Conservation (phyloP, 352 stramenopile genomes). For the Saprolegnia diclina region DNA sequence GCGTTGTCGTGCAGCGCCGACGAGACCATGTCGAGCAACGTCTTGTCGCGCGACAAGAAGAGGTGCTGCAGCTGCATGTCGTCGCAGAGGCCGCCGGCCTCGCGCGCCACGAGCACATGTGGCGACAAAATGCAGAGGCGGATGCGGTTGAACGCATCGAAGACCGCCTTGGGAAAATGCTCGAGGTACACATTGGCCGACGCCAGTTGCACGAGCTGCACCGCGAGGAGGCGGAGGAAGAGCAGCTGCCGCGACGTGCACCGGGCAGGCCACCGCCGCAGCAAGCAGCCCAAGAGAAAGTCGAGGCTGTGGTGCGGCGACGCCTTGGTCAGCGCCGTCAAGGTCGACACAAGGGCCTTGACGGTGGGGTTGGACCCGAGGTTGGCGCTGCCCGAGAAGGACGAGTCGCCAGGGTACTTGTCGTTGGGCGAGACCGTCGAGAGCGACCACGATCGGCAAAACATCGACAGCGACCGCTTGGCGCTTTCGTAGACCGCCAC, state of each 20-base stretch:
- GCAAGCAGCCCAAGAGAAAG: conserved; percentile 52
- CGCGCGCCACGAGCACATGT: conserved; percentile 68
- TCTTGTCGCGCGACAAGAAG: conserved; percentile 52
- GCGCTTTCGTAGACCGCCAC: conserved; percentile 3
- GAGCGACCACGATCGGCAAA: conserved; percentile 12
- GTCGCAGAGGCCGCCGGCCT: conserved; percentile 53
- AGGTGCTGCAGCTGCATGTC: conserved; percentile 67
- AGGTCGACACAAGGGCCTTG: conserved; percentile 6
- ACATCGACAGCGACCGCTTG: neutral
- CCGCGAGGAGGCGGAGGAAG: conserved; percentile 57
- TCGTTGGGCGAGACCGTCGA: neutral
- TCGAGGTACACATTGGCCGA: conserved; percentile 23
- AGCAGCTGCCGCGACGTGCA: conserved; percentile 74
- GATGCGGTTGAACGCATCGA: conserved; percentile 46
- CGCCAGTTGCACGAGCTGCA: conserved; percentile 50
- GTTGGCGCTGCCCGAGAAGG: conserved; percentile 20
- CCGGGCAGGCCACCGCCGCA: conserved; percentile 64
- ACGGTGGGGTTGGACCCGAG: conserved; percentile 12
- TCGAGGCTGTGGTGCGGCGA: conserved; percentile 56
- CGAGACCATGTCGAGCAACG: conserved; percentile 52
- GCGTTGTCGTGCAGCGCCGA: conserved; percentile 62
- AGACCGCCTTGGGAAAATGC: conserved; percentile 35
- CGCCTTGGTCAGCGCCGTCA: conserved; percentile 53
- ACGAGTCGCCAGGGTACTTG: neutral
- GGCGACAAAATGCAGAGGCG: conserved; percentile 50